Conservation (phyloP, 345 rosid species). For the Clarkia xantiana region DNA sequence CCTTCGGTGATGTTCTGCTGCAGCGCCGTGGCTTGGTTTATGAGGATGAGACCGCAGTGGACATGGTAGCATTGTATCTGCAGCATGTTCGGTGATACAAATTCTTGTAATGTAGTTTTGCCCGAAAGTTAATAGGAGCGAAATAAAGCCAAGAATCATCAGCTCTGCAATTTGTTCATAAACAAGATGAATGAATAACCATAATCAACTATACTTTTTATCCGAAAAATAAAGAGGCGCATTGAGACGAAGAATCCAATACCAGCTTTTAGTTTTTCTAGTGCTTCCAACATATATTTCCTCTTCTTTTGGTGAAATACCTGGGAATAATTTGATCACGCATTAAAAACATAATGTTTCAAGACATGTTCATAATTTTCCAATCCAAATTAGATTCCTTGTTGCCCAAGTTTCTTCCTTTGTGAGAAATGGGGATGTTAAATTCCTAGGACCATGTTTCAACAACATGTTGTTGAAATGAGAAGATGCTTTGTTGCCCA, state of each 20-base stretch:
- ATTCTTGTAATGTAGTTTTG: slow-evolving; percentile 56
- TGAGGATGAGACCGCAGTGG: slow-evolving; percentile 11
- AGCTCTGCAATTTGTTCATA: slow-evolving; percentile 40
- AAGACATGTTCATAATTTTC: too few relatives aligned
- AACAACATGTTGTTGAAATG: too few relatives aligned
- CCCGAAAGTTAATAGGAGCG: slow-evolving; percentile 64
- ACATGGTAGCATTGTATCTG: slow-evolving; percentile 75
- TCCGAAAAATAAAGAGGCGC: neutral
- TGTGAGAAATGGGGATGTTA: too few relatives aligned
- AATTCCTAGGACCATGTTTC: too few relatives aligned
- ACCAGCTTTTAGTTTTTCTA: slow-evolving; percentile 76
- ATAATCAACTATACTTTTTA: neutral
- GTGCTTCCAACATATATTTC: slow-evolving; percentile 68
- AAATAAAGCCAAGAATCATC: slow-evolving; percentile 91
- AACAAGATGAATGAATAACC: neutral
- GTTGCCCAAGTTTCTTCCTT: too few relatives aligned
- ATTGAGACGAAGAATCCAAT: slow-evolving; percentile 1
- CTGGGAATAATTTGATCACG: slow-evolving; percentile 4
- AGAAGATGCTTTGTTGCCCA: too few relatives aligned
- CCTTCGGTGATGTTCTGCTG: slow-evolving; percentile 18
- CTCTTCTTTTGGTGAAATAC: slow-evolving; percentile 26
- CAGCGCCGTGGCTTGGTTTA: neutral
- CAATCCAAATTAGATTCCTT: too few relatives aligned
- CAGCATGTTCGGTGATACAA: slow-evolving; percentile 40
- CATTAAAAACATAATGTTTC: neutral